Evolutionary conservation across 495 filamentous ascomycete species (phyloP).

Genomic region (Letharia lupina): DNA sequence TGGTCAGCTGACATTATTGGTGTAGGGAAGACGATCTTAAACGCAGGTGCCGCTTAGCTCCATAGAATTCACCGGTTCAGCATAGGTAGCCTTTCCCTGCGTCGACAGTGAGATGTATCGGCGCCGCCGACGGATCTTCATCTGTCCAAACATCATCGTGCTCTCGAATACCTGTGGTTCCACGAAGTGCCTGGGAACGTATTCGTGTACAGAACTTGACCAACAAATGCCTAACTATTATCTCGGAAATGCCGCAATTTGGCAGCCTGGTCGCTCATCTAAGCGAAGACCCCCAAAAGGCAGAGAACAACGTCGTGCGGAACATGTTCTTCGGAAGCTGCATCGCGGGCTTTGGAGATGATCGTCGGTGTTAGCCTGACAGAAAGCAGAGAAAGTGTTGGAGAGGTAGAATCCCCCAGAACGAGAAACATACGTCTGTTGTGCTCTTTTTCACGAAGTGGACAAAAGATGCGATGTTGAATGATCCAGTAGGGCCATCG

Average conservation of each 20-base stretch:
- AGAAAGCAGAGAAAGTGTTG: neutral
- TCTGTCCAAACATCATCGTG: neutral
- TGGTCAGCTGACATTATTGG: neutral
- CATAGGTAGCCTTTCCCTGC: neutral
- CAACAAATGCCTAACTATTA: neutral
- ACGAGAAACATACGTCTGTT: neutral
- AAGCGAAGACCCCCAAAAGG: neutral
- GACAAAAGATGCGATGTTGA: neutral
- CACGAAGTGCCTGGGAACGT: neutral
- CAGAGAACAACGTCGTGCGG: neutral
- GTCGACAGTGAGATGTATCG: constrained; percentile 2
- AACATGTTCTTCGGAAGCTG: neutral
- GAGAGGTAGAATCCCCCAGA: neutral
- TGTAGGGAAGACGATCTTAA: neutral
- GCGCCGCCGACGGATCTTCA: neutral
- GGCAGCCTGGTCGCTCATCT: neutral
- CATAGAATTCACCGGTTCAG: neutral
- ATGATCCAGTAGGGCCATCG: neutral
- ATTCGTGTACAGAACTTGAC: neutral
- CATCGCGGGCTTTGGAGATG: neutral
- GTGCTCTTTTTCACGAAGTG: neutral
- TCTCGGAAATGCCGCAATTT: neutral
- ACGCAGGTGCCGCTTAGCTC: constrained; percentile 2
- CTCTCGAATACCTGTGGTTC: neutral
- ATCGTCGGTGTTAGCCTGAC: neutral